Evolutionary conservation across 2,329 filamentous ascomycete genomes (phyloP).

Genomic region (Penicillium sp.): DNA sequence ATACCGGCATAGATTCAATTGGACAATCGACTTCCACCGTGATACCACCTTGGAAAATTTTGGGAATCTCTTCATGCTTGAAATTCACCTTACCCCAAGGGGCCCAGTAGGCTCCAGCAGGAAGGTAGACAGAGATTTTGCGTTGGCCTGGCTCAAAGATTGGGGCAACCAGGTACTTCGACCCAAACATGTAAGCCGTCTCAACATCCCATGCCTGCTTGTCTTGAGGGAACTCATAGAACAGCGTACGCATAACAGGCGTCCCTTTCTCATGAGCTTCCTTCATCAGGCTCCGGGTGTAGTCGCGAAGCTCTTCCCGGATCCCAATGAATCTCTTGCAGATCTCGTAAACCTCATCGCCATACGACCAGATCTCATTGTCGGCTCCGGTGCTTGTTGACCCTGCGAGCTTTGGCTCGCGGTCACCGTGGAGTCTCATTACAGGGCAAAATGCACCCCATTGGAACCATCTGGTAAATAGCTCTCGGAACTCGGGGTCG

Average conservation of each 20-base stretch:
- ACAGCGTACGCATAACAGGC: conserved; percentile 63
- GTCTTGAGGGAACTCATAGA: conserved; percentile 64
- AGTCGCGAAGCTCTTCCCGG: conserved; percentile 59
- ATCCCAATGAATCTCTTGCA: conserved; percentile 60
- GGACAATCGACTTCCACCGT: conserved; percentile 45
- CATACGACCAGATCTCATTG: conserved; percentile 66
- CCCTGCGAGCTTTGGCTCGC: conserved; percentile 54
- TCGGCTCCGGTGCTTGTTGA: conserved; percentile 28
- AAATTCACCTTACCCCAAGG: conserved; percentile 34
- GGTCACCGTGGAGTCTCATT: conserved; percentile 66
- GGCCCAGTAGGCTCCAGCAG: conserved; percentile 49
- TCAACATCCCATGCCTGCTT: conserved; percentile 56
- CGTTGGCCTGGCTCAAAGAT: conserved; percentile 53
- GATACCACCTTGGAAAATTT: conserved; percentile 39
- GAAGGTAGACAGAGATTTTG: conserved; percentile 54
- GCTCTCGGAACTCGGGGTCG: conserved; percentile 58
- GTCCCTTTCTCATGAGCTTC: conserved; percentile 61
- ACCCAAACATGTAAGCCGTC: conserved; percentile 65
- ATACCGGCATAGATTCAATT: conserved; percentile 51
- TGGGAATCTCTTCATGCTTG: conserved; percentile 1
- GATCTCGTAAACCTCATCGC: conserved; percentile 60
- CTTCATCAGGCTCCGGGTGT: conserved; percentile 59
- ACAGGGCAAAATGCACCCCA: conserved; percentile 69
- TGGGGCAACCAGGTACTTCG: conserved; percentile 59
- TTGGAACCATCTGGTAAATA: conserved; percentile 69